Evolutionary conservation across 2,329 filamentous ascomycete species (phyloP), one percentile per base, ranked within the genome.

Genomic region (Pseudogymnoascus sp.): DNA sequence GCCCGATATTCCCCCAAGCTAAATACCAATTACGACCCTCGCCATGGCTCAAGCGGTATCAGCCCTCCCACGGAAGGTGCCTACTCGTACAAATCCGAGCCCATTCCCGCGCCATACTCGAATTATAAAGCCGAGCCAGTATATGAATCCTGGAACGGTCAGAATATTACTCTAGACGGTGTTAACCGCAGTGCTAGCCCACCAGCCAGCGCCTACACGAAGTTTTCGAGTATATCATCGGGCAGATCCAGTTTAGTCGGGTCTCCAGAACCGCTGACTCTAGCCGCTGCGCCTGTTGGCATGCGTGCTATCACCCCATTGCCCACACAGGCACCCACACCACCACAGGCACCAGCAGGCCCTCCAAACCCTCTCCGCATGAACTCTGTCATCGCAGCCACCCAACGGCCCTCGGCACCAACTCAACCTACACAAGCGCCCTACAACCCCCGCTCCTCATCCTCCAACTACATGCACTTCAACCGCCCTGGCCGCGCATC

Each of bases 21-120:
- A 5, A 33, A 62, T 11, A 66, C 65, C 10, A 63, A 64, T 5
- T 64, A 69, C 16, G 64, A 72, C 61, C 16, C 63, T 23, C 66
- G 69, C 14, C 68, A 67, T 58, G 70, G 70, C 4, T 66, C 69
- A 11, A 39, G 33, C 16, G 68, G 69, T 19, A 72, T 71, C 21
- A 66, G 67, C 6, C 62, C 68, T n/a, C 69, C 69, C 12, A 64
- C 55, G 14, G 33, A 62, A 8, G 68, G 68, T 21, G 65, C 65
- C 23, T 69, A 67, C 60, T 63, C 62, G 6, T 65, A 64, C n/a
- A 63, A 65, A 6, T 16, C n/a, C 1, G 49, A 55, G 26, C 49
- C 33, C 23, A 52, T 37, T 29, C 29, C 37, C 10, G 49, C 41
- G 10, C 60, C 38, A 6, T 62, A 59, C 31, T 59, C 55, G 31